These are phyloP conservation scores for Aspergillus sp. DNA, from an alignment of 2,329 filamentous ascomycete genomes.

Conservation along the genomic window DNA sequence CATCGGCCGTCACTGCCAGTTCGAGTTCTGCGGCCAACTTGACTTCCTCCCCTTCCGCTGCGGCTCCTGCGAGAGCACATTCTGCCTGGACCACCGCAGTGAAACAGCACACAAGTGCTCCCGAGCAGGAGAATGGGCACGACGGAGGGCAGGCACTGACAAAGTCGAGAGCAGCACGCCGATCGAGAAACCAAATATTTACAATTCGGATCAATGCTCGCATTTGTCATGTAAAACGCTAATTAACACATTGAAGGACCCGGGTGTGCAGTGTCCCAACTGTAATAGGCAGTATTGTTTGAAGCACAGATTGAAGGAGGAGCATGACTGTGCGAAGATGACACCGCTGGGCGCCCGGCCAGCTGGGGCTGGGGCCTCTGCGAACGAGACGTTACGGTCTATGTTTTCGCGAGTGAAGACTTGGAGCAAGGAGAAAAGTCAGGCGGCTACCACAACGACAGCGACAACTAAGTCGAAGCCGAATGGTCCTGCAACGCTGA, in stretches of 20 bases:
- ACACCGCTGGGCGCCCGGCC: conserved; percentile 49
- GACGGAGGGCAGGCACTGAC: conserved; percentile 30
- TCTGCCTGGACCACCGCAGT: conserved; percentile 87
- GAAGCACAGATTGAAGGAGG: conserved; percentile 48
- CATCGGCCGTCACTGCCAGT: conserved; percentile 86
- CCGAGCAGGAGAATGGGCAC: conserved; percentile 56
- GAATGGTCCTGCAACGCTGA: conserved; percentile 55
- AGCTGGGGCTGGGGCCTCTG: conserved; percentile 36
- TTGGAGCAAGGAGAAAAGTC: conserved; percentile 71
- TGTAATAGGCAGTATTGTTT: conserved; percentile 48
- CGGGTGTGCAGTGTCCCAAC: conserved; percentile 44
- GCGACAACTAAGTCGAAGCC: conserved; percentile 55
- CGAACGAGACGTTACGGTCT: conserved; percentile 59
- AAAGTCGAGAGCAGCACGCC: conserved; percentile 22
- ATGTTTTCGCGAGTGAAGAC: conserved; percentile 71
- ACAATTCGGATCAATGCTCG: conserved; percentile 48
- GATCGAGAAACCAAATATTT: conserved; percentile 47
- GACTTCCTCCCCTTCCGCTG: conserved; percentile 95
- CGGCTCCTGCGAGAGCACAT: conserved; percentile 76
- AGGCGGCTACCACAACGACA: conserved; percentile 53
- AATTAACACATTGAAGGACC: conserved; percentile 45
- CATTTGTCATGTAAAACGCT: conserved; percentile 46
- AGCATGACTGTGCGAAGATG: conserved; percentile 77
- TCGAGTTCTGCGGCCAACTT: conserved; percentile 84
- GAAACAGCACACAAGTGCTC: conserved; percentile 70